Conservation (phyloP, 306 rosid genomes). For the Trifolium dubium region DNA sequence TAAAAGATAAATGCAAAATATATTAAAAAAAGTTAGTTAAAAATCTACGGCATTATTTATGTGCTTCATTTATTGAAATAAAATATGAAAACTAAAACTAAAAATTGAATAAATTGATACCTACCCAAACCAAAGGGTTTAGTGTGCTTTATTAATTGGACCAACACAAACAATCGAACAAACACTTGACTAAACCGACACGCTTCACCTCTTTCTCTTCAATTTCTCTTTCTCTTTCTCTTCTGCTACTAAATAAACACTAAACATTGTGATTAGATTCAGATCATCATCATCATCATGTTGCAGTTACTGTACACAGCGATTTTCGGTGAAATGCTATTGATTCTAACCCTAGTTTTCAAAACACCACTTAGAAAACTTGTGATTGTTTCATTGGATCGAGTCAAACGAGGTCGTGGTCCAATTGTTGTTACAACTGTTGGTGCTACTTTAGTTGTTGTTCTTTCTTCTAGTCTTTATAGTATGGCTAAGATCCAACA, state of each 20-base stretch:
- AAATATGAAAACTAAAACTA: too few relatives aligned
- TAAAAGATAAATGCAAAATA: too few relatives aligned
- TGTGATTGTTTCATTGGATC: slow-evolving; percentile 70
- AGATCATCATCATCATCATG: too few relatives aligned
- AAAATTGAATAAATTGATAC: not conserved
- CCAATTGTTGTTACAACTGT: slow-evolving; percentile 77
- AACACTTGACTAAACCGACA: slow-evolving; percentile 6
- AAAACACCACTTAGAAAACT: slow-evolving; percentile 85
- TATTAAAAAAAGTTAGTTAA: too few relatives aligned
- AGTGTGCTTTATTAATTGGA: not conserved
- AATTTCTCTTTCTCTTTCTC: not conserved
- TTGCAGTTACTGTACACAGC: slow-evolving; percentile 73
- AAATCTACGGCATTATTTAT: too few relatives aligned
- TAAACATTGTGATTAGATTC: not conserved
- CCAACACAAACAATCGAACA: not conserved
- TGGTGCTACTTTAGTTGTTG: slow-evolving; percentile 65
- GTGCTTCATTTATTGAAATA: too few relatives aligned
- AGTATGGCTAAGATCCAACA: slow-evolving; percentile 67
- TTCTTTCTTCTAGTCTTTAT: slow-evolving; percentile 64
- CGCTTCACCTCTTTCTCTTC: not conserved
- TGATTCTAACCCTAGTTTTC: slow-evolving; percentile 71
- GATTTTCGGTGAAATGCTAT: slow-evolving; percentile 62
- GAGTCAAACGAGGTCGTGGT: slow-evolving; percentile 83
- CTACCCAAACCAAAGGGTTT: slow-evolving; percentile 14
- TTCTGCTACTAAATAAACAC: not conserved